Base-by-base conservation (phyloP, 2,329 filamentous ascomycete species). In the Aspergillus sp. region DNA sequence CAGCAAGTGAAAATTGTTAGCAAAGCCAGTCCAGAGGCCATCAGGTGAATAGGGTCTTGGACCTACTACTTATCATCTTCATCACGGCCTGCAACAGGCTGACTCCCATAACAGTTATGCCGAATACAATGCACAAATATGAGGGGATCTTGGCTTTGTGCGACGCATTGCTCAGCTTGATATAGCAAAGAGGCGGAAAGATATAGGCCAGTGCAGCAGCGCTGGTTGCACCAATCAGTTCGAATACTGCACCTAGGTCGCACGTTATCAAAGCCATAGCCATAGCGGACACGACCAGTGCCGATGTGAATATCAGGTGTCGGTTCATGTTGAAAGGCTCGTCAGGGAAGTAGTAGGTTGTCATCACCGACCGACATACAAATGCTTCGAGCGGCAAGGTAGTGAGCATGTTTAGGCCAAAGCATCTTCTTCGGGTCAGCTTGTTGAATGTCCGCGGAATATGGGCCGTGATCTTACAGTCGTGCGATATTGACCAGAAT, bases 371-470 rank as follows among this genome's bases (percentile, higher is more conserved):
- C 71, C 95, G 87, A 78, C 95, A 99, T 57, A 99, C 95, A 76
- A 99, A 99, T 15, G 92, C 93, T 81, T 99, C 95, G 62, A 99
- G 88, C 0, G 95, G 95, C 38, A 99, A 82, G 1, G 95, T 98
- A 13, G 95, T 97, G 70, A 99, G 87, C 95, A 99, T 99, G 82
- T 99, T 99, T 67, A 99, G 85, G 2, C 95, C 95, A 73, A 99
- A 98, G 79, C 92, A 97, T 54, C 82, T 84, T 63, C 38, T 32
- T 13, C 4, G 12, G 21, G 58, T 72, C 59, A 77, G 73, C 55
- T 55, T 36, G 58, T 47, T 3, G 43, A 41, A 58, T 23, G 12
- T 39, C 45, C 12, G 39, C 51, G 15, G 23, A 17, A 15, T 5
- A n/a, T 10, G 36, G 36, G 25, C 23, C 9, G 36, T 23, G 48